These are phyloP conservation scores for Massariosphaeria phaeospora DNA, from an alignment of 495 filamentous ascomycete genomes.

Conservation along the genomic window DNA sequence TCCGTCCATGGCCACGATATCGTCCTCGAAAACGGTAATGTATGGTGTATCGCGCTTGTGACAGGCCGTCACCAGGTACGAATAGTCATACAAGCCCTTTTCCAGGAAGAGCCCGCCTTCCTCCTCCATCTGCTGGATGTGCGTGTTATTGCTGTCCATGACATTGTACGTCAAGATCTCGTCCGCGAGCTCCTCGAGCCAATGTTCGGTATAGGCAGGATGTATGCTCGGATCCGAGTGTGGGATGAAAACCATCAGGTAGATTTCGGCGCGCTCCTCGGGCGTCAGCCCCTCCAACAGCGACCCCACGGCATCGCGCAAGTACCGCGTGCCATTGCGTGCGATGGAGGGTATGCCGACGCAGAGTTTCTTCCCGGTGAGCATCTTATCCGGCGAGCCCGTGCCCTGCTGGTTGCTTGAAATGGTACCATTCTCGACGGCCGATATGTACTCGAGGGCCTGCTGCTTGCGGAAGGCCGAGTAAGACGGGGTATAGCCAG, in stretches of 20 bases:
- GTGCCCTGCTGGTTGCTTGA: background rate
- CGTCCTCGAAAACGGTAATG: slow-evolving; percentile 54
- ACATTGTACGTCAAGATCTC: slow-evolving; percentile 46
- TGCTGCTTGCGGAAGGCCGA: slow-evolving; percentile 41
- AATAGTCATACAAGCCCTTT: slow-evolving; percentile 51
- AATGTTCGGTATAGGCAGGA: slow-evolving; percentile 46
- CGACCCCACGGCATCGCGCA: slow-evolving; percentile 49
- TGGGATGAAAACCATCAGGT: slow-evolving; percentile 52
- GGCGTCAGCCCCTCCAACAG: slow-evolving; percentile 47
- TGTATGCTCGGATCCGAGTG: slow-evolving; percentile 48
- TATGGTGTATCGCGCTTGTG: slow-evolving; percentile 44
- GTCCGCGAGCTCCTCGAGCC: slow-evolving; percentile 48
- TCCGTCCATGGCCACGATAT: slow-evolving; percentile 48
- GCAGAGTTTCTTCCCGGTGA: slow-evolving; percentile 18
- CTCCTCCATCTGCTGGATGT: slow-evolving; percentile 31
- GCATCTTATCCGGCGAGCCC: too few relatives aligned
- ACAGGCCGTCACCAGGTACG: slow-evolving; percentile 46
- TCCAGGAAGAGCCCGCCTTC: slow-evolving; percentile 38
- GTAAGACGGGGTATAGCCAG: slow-evolving; percentile 43
- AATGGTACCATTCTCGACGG: background rate
- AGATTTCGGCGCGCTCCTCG: slow-evolving; percentile 45
- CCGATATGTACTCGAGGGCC: slow-evolving; percentile 38
- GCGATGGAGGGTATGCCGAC: slow-evolving; percentile 32
- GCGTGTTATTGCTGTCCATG: slow-evolving; percentile 24
- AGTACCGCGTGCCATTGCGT: slow-evolving; percentile 38